phyloP scores from a whole-genome alignment of 2,329 filamentous ascomycete species.

The Talaromyces sp. region DNA sequence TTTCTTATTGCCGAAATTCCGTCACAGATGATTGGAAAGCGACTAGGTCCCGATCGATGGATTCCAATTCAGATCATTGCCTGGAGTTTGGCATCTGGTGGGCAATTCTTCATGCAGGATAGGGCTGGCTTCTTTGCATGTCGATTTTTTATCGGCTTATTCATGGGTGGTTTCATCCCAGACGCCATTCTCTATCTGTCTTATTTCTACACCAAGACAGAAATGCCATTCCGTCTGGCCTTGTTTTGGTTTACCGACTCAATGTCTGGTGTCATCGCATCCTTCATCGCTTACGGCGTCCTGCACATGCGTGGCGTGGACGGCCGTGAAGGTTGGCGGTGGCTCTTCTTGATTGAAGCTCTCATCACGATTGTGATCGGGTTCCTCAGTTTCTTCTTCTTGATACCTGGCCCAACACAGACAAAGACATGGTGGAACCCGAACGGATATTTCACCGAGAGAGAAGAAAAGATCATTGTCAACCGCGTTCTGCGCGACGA shows the following conservation, averaged over 20 bases:
- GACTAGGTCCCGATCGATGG: conserved; percentile 51
- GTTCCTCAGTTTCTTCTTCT: conserved; percentile 41
- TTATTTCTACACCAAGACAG: conserved; percentile 60
- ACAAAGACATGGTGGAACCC: conserved; percentile 57
- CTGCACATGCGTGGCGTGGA: conserved; percentile 37
- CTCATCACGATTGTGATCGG: conserved; percentile 40
- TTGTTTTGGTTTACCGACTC: conserved; percentile 47
- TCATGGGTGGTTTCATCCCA: conserved; percentile 65
- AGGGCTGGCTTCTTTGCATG: conserved; percentile 16
- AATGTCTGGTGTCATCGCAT: conserved; percentile 42
- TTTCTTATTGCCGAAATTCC: conserved; percentile 57
- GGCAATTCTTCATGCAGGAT: conserved; percentile 17
- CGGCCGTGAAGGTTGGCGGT: conserved; percentile 44
- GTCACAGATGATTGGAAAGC: conserved; percentile 59
- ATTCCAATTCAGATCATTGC: conserved; percentile 41
- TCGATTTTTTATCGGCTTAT: conserved; percentile 53
- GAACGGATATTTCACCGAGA: conserved; percentile 40
- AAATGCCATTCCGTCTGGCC: conserved; percentile 23
- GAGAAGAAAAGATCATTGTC: conserved; percentile 64
- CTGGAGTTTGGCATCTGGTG: conserved; percentile 33
- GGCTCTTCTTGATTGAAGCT: conserved; percentile 53
- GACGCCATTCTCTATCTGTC: conserved; percentile 64
- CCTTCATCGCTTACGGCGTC: conserved; percentile 38
- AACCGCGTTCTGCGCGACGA: conserved; percentile 56
- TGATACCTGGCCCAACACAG: conserved; percentile 38